These are phyloP conservation scores for Suillus weaverae DNA, from an alignment of 768 basidiomycete species.

Conservation along the genomic window DNA sequence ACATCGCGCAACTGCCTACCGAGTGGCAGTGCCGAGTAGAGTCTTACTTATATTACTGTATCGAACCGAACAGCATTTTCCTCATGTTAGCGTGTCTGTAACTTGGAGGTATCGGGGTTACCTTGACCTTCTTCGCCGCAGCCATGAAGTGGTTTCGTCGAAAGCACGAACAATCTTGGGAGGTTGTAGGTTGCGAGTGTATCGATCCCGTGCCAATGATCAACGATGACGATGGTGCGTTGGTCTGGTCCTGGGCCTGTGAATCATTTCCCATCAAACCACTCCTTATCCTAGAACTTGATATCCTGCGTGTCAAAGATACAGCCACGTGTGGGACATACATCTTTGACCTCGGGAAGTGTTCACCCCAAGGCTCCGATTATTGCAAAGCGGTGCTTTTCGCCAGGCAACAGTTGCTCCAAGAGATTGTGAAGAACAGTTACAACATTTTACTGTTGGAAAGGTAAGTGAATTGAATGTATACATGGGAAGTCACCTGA, in stretches of 20 bases:
- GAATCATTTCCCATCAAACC: conserved; percentile 1
- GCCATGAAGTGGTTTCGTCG: conserved; percentile 47
- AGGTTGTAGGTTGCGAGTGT: conserved; percentile 67
- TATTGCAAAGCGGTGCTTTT: conserved; percentile 56
- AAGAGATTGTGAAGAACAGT: conserved; percentile 51
- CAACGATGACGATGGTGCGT: conserved; percentile 57
- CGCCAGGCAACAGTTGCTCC: conserved; percentile 62
- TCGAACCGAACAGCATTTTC: conserved; percentile 16
- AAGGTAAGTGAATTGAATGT: conserved; percentile 45
- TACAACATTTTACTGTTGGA: conserved; percentile 68
- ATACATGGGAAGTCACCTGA: background rate
- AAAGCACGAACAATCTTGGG: conserved; percentile 64
- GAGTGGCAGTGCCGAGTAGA: conserved; percentile 24
- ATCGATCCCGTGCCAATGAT: conserved; percentile 68
- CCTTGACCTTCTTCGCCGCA: conserved; percentile 11
- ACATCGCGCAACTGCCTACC: background rate
- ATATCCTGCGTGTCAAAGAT: conserved; percentile 55
- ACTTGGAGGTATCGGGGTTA: background rate
- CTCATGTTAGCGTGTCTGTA: conserved; percentile 13
- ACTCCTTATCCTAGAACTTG: conserved; percentile 46
- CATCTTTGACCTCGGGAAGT: conserved; percentile 56
- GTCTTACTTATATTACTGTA: conserved; percentile 15
- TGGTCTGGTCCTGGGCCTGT: conserved; percentile 5
- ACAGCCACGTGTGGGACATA: conserved; percentile 59
- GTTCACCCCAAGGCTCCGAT: conserved; percentile 43